Base-by-base conservation (phyloP, 2,329 filamentous ascomycete genomes). In the Fusarium chuoi region DNA sequence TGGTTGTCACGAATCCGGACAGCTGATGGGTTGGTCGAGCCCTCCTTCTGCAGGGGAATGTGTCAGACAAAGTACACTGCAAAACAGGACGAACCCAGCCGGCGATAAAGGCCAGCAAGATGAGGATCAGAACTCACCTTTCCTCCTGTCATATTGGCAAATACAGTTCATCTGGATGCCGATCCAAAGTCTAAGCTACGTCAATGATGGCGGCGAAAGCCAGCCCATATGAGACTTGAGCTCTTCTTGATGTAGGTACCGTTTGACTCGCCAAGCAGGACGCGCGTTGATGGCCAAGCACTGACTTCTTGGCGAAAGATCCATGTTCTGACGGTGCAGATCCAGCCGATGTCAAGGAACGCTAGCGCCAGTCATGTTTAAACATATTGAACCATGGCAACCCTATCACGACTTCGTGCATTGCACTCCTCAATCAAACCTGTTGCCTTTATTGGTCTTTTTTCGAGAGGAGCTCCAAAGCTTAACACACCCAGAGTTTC, bases 1-100 rank as follows among this genome's bases (percentile, higher is more conserved):
- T 89, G 88, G 77, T 87, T 89, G 70, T 88, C 84, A 71, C 87
- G 84, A 73, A 85, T 84, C 63, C 83, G 83, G 61, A 82, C 67
- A 60, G 80, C 81, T 52, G 81, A 80, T 56, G 81, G 78, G 62
- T 79, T 81, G 38, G 75, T 65, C 17, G 79, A 78, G 68, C 66
- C 75, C 60, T 78, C 76, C 65, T 67, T 77, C 75, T 77, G 73
- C 70, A 67, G 55, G 68, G 66, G 51, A 65, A 72, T 67, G 66
- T 71, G 75, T 78, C 58, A 76, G 65, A 70, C 66, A 60, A 9
- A 58, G 41, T 55, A 76, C 59, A 59, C 51, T 67, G 60, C 30
- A 45, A 48, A 66, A 36, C 58, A 69, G 41, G 38, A 49, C 46
- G 42, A 67, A 51, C 51, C 54, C 18, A 45, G 45, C 57, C n/a